Evolutionary conservation across 345 rosid genomes (phyloP), one percentile per base, ranked within the genome.

Genomic region (Populus alba): DNA sequence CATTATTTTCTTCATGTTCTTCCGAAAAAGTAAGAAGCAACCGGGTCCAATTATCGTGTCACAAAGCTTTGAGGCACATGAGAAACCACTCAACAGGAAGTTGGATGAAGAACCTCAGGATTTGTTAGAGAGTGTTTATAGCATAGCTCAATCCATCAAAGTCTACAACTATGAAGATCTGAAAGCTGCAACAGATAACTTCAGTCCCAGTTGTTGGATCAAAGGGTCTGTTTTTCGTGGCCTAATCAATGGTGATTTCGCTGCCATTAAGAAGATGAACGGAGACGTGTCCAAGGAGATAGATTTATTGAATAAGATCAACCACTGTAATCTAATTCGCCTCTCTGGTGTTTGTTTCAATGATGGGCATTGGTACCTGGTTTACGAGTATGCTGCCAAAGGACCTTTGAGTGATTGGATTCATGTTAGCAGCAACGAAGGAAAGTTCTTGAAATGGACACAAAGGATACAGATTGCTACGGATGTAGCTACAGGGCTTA

Each of bases 381-480:
- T 92, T 62, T 94, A 87, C 59, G 97, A 92, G 82, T 87, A 86
- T 70, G 94, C 92, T 61, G 81, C 82, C 25, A 92, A 89, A 53
- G 97, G 98, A 79, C 71, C 89, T 51, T 79, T 92, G 81, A 91
- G 87, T 38, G 90, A 90, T 49, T 94, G 97, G 97, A 88, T 94
- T 49, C 84, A 85, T 77, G 15, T 27, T 27, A 75, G 55, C 31
- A 45, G 70, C 67, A 75, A 49, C 16, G 81, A 70, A 8, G 83
- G 79, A 70, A 88, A 78, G 49, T 76, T 77, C 23, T 80, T 94
- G 76, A 88, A 67, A 61, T 91, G 88, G 92, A 81, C 69, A 8
- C 92, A 94, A 67, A 90, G 90, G 70, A 62, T 89, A 35, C 92
- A 83, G 79, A 87, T 94, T 65, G 87, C 86, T 61, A 69, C 90